Evolutionary conservation across 192 early-diverging fungal genomes (phyloP).

Genomic region (Coemansia sp.): DNA sequence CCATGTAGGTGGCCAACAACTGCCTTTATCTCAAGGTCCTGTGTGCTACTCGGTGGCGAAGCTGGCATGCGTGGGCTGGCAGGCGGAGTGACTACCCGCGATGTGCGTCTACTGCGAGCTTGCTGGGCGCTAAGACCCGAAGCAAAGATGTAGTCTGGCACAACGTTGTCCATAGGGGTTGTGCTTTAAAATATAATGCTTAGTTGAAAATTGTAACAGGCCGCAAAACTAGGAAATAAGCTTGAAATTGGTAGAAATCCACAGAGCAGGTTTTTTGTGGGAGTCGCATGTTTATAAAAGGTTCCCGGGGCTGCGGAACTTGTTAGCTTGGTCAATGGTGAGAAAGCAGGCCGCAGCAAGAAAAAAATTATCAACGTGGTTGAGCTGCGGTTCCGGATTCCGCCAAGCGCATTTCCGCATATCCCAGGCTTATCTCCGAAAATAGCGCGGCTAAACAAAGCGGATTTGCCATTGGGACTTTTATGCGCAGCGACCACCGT

Average conservation of each 20-base stretch:
- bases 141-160: slow-evolving; percentile 50
- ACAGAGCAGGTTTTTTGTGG: neutral
- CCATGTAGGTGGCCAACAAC: slow-evolving; percentile 37
- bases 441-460: too few species aligned
- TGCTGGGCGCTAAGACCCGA: slow-evolving; percentile 50
- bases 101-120: slow-evolving; percentile 33
- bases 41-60: slow-evolving; percentile 4
- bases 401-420: too few species aligned
- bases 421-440: too few species aligned
- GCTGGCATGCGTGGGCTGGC: slow-evolving; percentile 14
- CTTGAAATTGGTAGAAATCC: too few species aligned
- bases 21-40: slow-evolving; percentile 35
- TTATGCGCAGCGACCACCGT: too few species aligned
- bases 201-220: neutral
- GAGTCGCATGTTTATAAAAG: too few species aligned
- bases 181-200: too few species aligned
- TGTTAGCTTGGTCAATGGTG: too few species aligned
- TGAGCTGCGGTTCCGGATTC: too few species aligned
- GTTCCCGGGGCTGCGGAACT: neutral
- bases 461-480: too few species aligned
- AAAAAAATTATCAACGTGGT: too few species aligned
- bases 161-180: slow-evolving; percentile 24
- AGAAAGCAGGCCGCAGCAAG: too few species aligned
- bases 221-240: neutral
- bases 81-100: slow-evolving; percentile 28